phyloP scores from a whole-genome alignment of 2,329 filamentous ascomycete species.

The Zymoseptoria pseudotritici region DNA sequence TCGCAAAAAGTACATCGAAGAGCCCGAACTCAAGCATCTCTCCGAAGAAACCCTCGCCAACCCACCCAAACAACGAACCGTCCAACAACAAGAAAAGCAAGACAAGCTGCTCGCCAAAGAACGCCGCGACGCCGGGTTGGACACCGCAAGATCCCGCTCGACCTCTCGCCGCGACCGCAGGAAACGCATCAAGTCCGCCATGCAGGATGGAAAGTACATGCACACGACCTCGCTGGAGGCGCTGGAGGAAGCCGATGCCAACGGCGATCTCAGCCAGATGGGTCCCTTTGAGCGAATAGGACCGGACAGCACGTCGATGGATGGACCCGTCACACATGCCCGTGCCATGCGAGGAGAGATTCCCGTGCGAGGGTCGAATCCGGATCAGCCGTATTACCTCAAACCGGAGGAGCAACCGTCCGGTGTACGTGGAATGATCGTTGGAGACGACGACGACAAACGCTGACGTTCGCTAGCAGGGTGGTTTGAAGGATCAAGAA shows the following conservation, averaged over 20 bases:
- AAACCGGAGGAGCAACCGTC: slow-evolving; percentile 18
- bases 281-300: slow-evolving; percentile 50
- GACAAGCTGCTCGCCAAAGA: slow-evolving; percentile 31
- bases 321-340: slow-evolving; percentile 49
- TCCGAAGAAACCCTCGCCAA: slow-evolving; percentile 19
- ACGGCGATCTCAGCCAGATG: slow-evolving; percentile 41
- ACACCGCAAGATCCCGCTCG: slow-evolving; percentile 41
- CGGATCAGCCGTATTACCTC: slow-evolving; percentile 41
- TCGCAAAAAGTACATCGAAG: slow-evolving; percentile 20
- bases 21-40: slow-evolving; percentile 20
- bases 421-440: slow-evolving; percentile 11
- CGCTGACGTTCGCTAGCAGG: slow-evolving; percentile 10
- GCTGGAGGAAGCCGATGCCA: slow-evolving; percentile 46
- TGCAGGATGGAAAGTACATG: slow-evolving; percentile 45
- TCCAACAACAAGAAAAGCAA: slow-evolving; percentile 41
- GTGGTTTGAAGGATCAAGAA: slow-evolving; percentile 48
- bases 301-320: slow-evolving; percentile 49
- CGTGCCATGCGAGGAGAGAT: slow-evolving; percentile 49
- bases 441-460: not conserved
- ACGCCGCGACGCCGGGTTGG: slow-evolving; percentile 26
- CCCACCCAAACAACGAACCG: slow-evolving; percentile 32
- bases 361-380: slow-evolving; percentile 45
- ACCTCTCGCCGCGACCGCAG: slow-evolving; percentile 42
- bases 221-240: slow-evolving; percentile 43
- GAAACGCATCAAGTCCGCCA: slow-evolving; percentile 38